Conservation (phyloP, 2,329 filamentous ascomycete species). For the Talaromyces sp. region DNA sequence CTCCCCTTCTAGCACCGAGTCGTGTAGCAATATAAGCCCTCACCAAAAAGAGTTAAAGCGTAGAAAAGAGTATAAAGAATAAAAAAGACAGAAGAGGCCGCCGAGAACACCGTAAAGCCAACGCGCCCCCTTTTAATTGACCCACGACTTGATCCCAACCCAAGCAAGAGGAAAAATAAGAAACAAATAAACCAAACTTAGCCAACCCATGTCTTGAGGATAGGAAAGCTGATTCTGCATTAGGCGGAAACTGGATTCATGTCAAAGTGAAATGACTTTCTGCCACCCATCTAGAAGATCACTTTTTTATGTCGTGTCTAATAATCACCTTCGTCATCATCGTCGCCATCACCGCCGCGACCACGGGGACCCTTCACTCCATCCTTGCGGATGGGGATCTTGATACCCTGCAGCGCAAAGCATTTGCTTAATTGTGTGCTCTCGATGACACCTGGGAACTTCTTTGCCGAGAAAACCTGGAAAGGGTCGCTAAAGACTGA, state of each 20-base stretch:
- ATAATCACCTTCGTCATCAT: constrained; percentile 37
- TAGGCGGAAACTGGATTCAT: neutral
- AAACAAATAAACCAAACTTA: neutral
- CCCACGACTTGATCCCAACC: constrained; percentile 23
- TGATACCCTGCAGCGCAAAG: constrained; percentile 92
- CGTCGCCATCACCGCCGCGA: constrained; percentile 37
- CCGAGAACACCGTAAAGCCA: constrained; percentile 34
- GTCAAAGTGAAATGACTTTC: constrained; percentile 3
- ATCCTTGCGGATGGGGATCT: constrained; percentile 94
- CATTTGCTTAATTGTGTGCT: constrained; percentile 88
- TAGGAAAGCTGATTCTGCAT: neutral
- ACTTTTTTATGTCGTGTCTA: constrained; percentile 17
- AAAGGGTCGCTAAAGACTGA: constrained; percentile 86
- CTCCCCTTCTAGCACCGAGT: constrained; percentile 29
- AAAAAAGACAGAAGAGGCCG: constrained; percentile 16
- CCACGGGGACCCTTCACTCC: constrained; percentile 54
- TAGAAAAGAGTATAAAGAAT: constrained; percentile 13
- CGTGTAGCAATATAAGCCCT: constrained; percentile 31
- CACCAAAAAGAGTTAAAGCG: constrained; percentile 11
- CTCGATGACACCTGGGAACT: constrained; percentile 96
- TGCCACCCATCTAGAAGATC: constrained; percentile 3
- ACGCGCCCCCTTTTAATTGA: constrained; percentile 24
- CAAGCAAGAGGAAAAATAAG: constrained; percentile 17
- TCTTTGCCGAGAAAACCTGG: constrained; percentile 95
- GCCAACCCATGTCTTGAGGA: constrained; percentile 10